Percentiles rank a stretch among this genome's conserved stretches.
These are phyloP conservation scores for Solanum hybrid DNA, from an alignment of 305 asterid species.

Conservation along the genomic window DNA sequence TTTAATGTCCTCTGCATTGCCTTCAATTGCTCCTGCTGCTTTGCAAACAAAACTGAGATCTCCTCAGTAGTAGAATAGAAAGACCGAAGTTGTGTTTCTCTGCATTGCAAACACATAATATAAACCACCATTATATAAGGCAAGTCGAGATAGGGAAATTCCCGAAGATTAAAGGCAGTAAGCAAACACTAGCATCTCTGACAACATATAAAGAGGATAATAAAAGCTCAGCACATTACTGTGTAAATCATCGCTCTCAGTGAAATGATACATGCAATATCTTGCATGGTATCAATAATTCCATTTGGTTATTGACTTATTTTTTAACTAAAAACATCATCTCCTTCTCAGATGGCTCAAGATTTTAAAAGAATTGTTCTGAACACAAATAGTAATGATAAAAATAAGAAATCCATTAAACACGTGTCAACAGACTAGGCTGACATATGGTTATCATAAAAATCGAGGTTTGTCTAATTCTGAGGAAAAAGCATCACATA, in stretches of 20 bases:
- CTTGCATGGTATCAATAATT: not conserved
- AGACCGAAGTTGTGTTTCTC: slow-evolving; percentile 96
- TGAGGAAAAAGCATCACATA: not conserved
- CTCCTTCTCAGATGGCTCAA: not conserved
- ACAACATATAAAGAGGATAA: not conserved
- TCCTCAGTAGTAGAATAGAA: slow-evolving; percentile 97
- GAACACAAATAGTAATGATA: not conserved
- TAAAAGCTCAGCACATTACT: not conserved
- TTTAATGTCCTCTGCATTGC: slow-evolving; percentile 92
- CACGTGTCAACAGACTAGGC: not conserved
- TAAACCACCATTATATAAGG: not conserved
- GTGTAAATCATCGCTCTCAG: not conserved
- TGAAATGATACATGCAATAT: not conserved
- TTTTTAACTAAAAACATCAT: not conserved
- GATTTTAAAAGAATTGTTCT: not conserved
- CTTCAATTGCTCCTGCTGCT: slow-evolving; percentile 95
- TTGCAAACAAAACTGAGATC: slow-evolving; percentile 64
- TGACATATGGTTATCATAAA: not conserved
- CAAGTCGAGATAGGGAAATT: not conserved
- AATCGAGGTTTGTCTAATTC: not conserved
- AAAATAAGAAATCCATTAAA: not conserved
- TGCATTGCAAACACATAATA: slow-evolving; percentile 24
- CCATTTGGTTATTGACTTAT: not conserved
- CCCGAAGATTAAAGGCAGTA: not conserved
- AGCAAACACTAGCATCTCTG: not conserved